Conservation (phyloP, 768 basidiomycete genomes). For the Lactarius vividus region DNA sequence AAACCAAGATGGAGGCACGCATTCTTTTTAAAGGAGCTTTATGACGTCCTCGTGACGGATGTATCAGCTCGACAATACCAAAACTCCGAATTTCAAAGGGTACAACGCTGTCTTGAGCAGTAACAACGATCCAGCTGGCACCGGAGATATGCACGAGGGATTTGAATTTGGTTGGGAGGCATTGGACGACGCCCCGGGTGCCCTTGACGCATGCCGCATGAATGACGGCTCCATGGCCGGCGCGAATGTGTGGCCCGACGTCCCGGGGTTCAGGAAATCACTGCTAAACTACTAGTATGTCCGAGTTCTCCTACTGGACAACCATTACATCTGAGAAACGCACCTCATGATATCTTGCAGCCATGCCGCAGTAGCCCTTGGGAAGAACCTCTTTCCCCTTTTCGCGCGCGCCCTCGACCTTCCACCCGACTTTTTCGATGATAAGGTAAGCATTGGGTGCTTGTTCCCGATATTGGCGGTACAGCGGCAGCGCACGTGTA, state of each 20-base stretch:
- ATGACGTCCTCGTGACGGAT: not conserved
- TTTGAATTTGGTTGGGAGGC: constrained; percentile 83
- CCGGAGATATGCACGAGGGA: constrained; percentile 90
- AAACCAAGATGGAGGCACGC: constrained; percentile 63
- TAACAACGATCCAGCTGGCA: constrained; percentile 70
- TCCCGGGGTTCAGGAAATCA: constrained; percentile 57
- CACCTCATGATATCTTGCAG: constrained; percentile 34
- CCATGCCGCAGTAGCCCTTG: constrained; percentile 51
- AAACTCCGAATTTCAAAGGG: constrained; percentile 70
- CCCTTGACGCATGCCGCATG: constrained; percentile 31
- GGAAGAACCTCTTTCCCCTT: constrained; percentile 59
- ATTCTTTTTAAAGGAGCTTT: not conserved
- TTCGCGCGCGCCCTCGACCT: constrained; percentile 68
- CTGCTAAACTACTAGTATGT: constrained; percentile 68
- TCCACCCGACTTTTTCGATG: constrained; percentile 59
- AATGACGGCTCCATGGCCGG: constrained; percentile 61
- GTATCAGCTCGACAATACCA: constrained; percentile 62
- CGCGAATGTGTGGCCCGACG: constrained; percentile 75
- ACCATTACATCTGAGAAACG: not conserved
- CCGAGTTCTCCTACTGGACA: not conserved
- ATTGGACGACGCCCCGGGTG: constrained; percentile 33
- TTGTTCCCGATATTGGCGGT: not conserved
- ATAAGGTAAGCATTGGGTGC: constrained; percentile 46
- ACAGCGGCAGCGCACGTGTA: too few species aligned
- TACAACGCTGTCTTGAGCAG: constrained; percentile 67